Evolutionary conservation across 176 grass and related monocot genomes (phyloP), one percentile per base, ranked within the genome.

Genomic region (Phragmites australis): DNA sequence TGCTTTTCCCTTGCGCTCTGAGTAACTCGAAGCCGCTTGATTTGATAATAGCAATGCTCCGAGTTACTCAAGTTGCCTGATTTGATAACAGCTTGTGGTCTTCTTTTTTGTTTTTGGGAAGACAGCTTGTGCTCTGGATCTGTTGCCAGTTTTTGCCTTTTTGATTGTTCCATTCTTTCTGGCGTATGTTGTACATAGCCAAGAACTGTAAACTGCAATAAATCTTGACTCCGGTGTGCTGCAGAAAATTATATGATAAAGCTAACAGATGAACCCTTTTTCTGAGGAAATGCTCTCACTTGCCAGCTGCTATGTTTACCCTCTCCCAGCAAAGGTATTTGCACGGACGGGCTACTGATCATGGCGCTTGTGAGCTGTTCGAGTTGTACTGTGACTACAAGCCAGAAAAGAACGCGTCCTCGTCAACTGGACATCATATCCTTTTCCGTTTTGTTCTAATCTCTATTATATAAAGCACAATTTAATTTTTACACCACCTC

Each of bases 171-270:
- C 82, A 91, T 91, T 93, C 85, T 86, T 93, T 90, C 34, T 41
- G 78, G 81, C 59, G 37, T 65, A 81, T 90, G 67, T 79, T 91
- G 93, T 94, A 92, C 76, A 92, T 90, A 90, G 56, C 68, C 77
- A 60, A 87, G 68, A 79, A 72, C 62, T 89, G 82, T 81, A 72
- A 76, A 65, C 85, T 29, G 25, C 45, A 87, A 92, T 89, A 87
- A 89, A 67, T 62, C 10, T 39, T 82, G 41, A 30, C 87, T 77
- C 37, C 17, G 2, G 61, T 86, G 46, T 66, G 31, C 11, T 51
- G 53, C 51, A 68, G 30, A 46, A 37, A 46, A 27, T 25, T 43
- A 19, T 50, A 49, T 51, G 55, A 51, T 39, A 45, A 9, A 15
- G 23, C 34, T 55, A 14, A 56, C 31, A 19, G 26, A 32, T 37